Percentiles rank a stretch among this genome's conserved stretches.
phyloP scores from a whole-genome alignment of 176 grass and related monocot genomes.

The Avena atlantica region DNA sequence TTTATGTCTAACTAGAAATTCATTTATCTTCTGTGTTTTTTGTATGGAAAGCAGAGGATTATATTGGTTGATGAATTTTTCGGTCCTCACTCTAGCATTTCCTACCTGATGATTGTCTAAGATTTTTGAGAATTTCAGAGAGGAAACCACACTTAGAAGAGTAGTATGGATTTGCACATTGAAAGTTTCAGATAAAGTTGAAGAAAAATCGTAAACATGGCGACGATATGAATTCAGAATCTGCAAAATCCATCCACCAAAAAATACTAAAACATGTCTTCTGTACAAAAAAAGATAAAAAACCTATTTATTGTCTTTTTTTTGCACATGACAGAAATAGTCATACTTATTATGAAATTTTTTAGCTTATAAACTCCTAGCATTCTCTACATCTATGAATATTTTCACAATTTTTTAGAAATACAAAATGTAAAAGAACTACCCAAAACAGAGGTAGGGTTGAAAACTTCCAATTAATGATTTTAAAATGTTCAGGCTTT shows the following conservation, averaged over 20 bases:
- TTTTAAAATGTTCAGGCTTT: neutral
- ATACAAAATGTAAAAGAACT: neutral
- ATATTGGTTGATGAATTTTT: neutral
- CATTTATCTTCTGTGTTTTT: neutral
- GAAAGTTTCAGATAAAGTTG: neutral
- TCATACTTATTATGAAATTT: neutral
- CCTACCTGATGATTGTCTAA: neutral
- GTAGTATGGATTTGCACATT: neutral
- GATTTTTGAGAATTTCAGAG: neutral
- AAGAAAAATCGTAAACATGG: neutral
- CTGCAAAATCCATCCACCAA: neutral
- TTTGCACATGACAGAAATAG: neutral
- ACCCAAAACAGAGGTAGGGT: neutral
- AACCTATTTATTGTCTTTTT: neutral
- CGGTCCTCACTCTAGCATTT: neutral
- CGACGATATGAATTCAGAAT: neutral
- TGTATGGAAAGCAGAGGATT: neutral
- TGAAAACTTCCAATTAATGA: neutral
- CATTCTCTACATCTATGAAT: neutral
- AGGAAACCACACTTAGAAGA: neutral
- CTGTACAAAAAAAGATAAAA: neutral
- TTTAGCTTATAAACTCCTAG: neutral
- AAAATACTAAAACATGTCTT: neutral
- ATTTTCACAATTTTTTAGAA: neutral
- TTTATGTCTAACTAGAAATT: neutral